Base-by-base conservation (phyloP, 257 asterid species). In the Plantago elongata region DNA sequence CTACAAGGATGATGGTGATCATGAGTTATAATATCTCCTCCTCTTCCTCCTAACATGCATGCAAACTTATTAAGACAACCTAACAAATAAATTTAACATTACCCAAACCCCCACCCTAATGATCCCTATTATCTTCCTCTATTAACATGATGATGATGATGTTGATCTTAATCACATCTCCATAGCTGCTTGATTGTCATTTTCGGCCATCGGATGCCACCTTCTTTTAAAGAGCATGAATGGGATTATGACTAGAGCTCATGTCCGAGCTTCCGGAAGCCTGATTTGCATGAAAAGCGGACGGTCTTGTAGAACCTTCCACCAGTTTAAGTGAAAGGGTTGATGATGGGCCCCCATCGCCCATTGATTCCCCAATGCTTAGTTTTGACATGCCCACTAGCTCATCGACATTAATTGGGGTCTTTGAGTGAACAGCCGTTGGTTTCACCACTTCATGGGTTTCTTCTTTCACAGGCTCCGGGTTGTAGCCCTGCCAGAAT, bases 281-380 rank as follows among this genome's bases (percentile, higher is more conserved):
- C 0, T 91, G 81, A 67, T 83, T 93, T 17, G 99, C 91, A 67
- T 93, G 97, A 72, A 93, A 89, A 46, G 99, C 99, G 0, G 99
- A 93, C 12, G 94, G 97, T 81, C 97, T 82, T 8, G 66, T 34
- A 0, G 97, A 81, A 52, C 99, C 97, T 44, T 92, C 96, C 0
- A 62, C 88, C 13, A 89, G 78, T 56, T 85, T 83, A 51, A 93
- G 82, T 6, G 96, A 83, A 27, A 89, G 72, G 11, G 84, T 56
- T 0, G 95, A 65, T 0, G 88, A 65, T 0, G 88, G 85, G 59
- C 64, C 79, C 4, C 65, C 79, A 61, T 83, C 82, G 27, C 81
- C 89, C 5, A 70, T 73, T 5, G 98, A 75, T 75, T 86, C 99
- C 17, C 90, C 95, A 63, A 93, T 76, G 81, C 94, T 89, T 54